Percentiles rank a stretch among this genome's conserved stretches.
Conservation (phyloP, 2,329 filamentous ascomycete genomes). For the Curvularia sp. region DNA sequence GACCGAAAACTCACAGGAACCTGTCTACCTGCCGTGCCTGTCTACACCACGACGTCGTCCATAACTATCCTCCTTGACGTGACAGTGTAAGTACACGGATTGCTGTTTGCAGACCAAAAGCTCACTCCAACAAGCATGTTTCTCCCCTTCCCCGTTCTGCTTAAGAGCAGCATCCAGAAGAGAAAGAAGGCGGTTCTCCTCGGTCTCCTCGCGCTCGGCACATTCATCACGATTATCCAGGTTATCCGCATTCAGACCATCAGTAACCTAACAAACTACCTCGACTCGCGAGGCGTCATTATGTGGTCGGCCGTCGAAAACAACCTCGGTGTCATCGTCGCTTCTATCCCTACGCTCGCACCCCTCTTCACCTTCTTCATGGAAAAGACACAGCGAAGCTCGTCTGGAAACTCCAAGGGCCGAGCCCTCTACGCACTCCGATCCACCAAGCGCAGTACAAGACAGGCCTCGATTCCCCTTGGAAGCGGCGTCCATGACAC, state of each 20-base stretch:
- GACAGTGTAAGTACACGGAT: conserved; percentile 11
- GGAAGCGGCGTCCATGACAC: conserved; percentile 6
- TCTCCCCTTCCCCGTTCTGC: conserved; percentile 22
- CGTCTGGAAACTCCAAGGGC: conserved; percentile 7
- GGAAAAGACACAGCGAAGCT: conserved; percentile 24
- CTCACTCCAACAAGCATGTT: conserved; percentile 18
- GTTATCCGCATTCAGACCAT: conserved; percentile 22
- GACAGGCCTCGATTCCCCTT: conserved; percentile 10
- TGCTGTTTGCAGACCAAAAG: neutral
- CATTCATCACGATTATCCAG: conserved; percentile 27
- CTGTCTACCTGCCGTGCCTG: conserved; percentile 21
- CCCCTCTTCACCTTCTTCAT: conserved; percentile 26
- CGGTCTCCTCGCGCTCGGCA: conserved; percentile 21
- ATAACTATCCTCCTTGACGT: conserved; percentile 22
- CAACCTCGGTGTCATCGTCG: conserved; percentile 27
- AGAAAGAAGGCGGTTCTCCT: conserved; percentile 20
- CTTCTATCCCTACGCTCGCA: conserved; percentile 21
- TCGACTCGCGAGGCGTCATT: conserved; percentile 23
- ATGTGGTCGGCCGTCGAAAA: conserved; percentile 29
- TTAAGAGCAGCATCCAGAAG: conserved; percentile 22
- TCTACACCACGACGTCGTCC: conserved; percentile 26
- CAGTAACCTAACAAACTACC: conserved; percentile 23
- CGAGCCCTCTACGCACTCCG: conserved; percentile 16
- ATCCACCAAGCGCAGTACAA: conserved; percentile 7
- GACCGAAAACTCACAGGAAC: conserved; percentile 18